Evolutionary conservation across 1,139 yeast species (phyloP).

Genomic region (Zygoascus sp.): DNA sequence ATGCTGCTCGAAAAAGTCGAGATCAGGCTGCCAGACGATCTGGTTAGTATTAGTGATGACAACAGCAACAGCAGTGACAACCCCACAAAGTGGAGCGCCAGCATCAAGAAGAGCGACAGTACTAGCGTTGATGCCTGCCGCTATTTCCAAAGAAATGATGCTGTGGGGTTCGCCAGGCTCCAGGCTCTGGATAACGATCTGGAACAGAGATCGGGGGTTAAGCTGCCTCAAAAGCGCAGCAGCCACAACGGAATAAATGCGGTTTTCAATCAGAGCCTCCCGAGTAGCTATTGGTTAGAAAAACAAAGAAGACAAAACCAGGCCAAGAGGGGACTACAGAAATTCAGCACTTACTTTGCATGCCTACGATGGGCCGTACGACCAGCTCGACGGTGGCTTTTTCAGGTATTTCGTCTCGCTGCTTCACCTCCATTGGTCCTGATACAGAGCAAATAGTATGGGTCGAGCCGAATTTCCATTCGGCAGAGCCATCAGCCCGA

Average conservation of each 20-base stretch:
- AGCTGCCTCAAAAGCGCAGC: slow-evolving; percentile 58
- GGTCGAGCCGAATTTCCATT: slow-evolving; percentile 47
- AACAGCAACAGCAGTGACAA: slow-evolving; percentile 55
- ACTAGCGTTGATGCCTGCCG: slow-evolving; percentile 67
- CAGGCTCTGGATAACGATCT: slow-evolving; percentile 77
- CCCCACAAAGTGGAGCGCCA: slow-evolving; percentile 60
- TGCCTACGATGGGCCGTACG: slow-evolving; percentile 73
- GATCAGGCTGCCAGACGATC: slow-evolving; percentile 44
- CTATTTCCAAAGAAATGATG: slow-evolving; percentile 46
- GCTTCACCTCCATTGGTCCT: slow-evolving; percentile 87
- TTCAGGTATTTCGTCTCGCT: slow-evolving; percentile 81
- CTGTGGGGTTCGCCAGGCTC: slow-evolving; percentile 48
- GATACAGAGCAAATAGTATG: slow-evolving; percentile 71
- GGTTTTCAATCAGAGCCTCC: slow-evolving; percentile 72
- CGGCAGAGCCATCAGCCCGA: slow-evolving; percentile 79
- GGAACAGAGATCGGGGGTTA: slow-evolving; percentile 82
- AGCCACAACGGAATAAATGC: slow-evolving; percentile 57
- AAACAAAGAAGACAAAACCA: background rate
- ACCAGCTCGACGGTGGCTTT: slow-evolving; percentile 74
- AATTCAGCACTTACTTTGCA: slow-evolving; percentile 45
- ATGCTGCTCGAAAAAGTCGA: slow-evolving; percentile 27
- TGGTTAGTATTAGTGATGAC: slow-evolving; percentile 38
- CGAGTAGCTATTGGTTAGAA: slow-evolving; percentile 46
- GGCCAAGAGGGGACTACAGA: too few species aligned
- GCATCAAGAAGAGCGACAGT: slow-evolving; percentile 75